Evolutionary conservation across 768 basidiomycete genomes (phyloP).

Genomic region (Lactifluus hygrophoroides): DNA sequence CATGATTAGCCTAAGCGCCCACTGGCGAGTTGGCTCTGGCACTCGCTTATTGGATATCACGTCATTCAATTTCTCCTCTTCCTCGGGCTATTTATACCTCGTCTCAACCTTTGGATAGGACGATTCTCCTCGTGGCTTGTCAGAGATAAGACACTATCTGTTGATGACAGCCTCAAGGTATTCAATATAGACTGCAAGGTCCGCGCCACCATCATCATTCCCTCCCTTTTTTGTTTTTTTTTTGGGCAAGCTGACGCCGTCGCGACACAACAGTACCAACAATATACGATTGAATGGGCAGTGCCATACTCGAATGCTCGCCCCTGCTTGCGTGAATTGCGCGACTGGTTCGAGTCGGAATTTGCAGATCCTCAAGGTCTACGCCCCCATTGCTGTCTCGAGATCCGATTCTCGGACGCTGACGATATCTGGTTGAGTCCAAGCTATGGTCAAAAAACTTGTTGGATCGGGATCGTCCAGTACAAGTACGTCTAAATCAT

Average conservation of each 20-base stretch:
- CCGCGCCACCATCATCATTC: conserved; percentile 30
- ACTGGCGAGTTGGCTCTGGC: conserved; percentile 56
- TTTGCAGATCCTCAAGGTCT: conserved; percentile 60
- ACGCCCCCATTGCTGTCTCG: conserved; percentile 86
- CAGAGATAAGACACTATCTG: conserved; percentile 41
- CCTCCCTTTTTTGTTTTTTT: background rate
- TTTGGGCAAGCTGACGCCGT: background rate
- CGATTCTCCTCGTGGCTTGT: conserved; percentile 63
- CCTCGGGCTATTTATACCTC: conserved; percentile 54
- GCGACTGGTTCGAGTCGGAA: conserved; percentile 63
- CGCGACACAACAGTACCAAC: conserved; percentile 61
- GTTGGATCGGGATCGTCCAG: conserved; percentile 97
- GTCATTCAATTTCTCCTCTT: conserved; percentile 79
- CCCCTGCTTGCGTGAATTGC: conserved; percentile 63
- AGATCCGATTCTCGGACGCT: conserved; percentile 77
- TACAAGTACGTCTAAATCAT: conserved; percentile 72
- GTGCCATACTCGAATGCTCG: conserved; percentile 63
- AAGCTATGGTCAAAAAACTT: conserved; percentile 64
- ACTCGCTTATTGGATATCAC: conserved; percentile 69
- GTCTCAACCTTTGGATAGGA: conserved; percentile 55
- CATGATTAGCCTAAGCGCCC: conserved; percentile 40
- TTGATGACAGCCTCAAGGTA: conserved; percentile 74
- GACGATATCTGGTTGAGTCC: conserved; percentile 97
- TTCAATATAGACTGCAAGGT: conserved; percentile 94
- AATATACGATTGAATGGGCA: conserved; percentile 95